Conservation (phyloP, 2,329 filamentous ascomycete genomes). For the Aspergillus sp. region DNA sequence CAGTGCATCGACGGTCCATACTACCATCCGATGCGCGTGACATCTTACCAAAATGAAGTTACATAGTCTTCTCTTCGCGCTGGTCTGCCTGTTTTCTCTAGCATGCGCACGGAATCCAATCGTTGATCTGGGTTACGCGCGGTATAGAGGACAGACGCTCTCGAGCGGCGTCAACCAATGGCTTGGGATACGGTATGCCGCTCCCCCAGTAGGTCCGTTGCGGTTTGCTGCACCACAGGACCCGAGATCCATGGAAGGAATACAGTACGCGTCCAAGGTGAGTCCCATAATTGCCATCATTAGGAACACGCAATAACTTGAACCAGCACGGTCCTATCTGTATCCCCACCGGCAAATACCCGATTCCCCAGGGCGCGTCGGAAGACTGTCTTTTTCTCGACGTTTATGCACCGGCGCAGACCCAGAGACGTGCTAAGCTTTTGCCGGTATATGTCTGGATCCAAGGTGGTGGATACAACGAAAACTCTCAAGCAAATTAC, state of each 20-base stretch:
- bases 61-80: neutral
- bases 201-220: conserved; percentile 63
- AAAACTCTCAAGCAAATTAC: conserved; percentile 58
- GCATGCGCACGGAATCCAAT: conserved; percentile 27
- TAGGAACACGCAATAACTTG: neutral
- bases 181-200: conserved; percentile 74
- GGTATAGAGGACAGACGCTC: conserved; percentile 59
- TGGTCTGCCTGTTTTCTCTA: conserved; percentile 18
- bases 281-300: conserved; percentile 7
- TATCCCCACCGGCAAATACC: conserved; percentile 65
- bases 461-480: conserved; percentile 63
- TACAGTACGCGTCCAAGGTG: conserved; percentile 58
- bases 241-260: conserved; percentile 47
- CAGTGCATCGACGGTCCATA: too few species aligned
- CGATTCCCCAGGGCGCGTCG: conserved; percentile 53
- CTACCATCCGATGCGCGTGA: too few species aligned
- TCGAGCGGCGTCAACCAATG: conserved; percentile 65
- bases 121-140: conserved; percentile 66
- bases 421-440: conserved; percentile 45
- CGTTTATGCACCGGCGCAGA: conserved; percentile 38
- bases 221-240: conserved; percentile 68
- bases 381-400: conserved; percentile 46
- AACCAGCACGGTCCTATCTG: conserved; percentile 52
- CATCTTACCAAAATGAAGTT: conserved; percentile 1
- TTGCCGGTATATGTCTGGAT: conserved; percentile 63